Evolutionary conservation across 164 flowering plant genomes (phyloP), one percentile per base, ranked within the genome.

Genomic region (Liquidambar formosana): DNA sequence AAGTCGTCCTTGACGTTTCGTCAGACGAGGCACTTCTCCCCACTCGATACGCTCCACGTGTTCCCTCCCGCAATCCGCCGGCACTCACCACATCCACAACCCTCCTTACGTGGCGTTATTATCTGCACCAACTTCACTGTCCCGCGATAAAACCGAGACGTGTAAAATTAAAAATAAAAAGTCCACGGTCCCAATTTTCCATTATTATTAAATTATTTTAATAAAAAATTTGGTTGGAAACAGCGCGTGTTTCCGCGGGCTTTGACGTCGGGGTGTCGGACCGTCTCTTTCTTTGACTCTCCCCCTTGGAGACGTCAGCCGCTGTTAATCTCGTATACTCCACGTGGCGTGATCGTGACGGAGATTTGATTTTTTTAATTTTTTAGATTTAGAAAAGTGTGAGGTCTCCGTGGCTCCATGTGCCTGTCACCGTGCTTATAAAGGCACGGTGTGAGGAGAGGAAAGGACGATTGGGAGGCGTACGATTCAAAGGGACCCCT

Each of bases 251-350:
- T 51, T n/a, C 54, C 54, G 19, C 22, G 9, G 22, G 18, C 54
- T n/a, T 18, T 51, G 54, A 51, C 54, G 22, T 51, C n/a, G n/a
- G n/a, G n/a, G n/a, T n/a, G n/a, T n/a, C n/a, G 54, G 53, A 51
- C 61, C 72, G 64, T 26, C 57, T 1, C 57, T 58, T 68, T 58
- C 63, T 47, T 68, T 68, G 71, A 68, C 71, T 68, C 58, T 68
- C 18, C 0, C 18, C 19, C 0, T 19, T 10, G 38, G 16, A 15
- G n/a, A 49, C 53, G 57, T 49, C 38, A 26, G 9, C 12, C 6
- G 26, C 16, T 56, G 33, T 59, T 49, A 57, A 4, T 5, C n/a
- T n/a, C n/a, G n/a, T n/a, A n/a, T 19, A 28, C 5, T 21, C 3
- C 62, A 69, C 64, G 64, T 64, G 68, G 63, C 73, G 45, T 63